These are phyloP conservation scores for Pilatotrama ljubarskyi DNA, from an alignment of 768 basidiomycete genomes.

Conservation along the genomic window DNA sequence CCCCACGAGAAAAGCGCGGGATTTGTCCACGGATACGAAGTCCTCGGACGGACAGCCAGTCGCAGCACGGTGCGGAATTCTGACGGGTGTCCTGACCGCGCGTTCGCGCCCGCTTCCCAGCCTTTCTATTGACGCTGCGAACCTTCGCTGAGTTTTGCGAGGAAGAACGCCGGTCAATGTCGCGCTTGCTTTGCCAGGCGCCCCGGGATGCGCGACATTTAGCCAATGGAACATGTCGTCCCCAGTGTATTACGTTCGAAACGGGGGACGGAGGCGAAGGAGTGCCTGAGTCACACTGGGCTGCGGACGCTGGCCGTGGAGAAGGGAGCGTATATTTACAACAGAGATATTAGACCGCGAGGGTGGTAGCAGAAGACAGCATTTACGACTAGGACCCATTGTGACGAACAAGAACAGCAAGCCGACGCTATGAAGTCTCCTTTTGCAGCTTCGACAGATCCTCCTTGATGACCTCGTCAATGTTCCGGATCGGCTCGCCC, in stretches of 20 bases:
- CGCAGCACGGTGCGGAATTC: constrained; percentile 5
- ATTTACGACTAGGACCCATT: constrained; percentile 11
- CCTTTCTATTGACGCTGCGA: constrained; percentile 9
- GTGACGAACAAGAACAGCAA: neutral
- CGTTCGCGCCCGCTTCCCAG: neutral
- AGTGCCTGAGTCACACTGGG: neutral
- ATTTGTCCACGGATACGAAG: neutral
- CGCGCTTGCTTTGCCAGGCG: neutral
- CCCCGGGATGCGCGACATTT: neutral
- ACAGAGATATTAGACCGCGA: constrained; percentile 15
- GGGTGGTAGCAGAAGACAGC: constrained; percentile 10
- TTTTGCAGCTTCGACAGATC: constrained; percentile 37
- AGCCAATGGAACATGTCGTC: neutral
- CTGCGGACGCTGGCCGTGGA: neutral
- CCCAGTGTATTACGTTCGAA: neutral
- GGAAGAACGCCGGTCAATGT: neutral
- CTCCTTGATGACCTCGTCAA: constrained; percentile 65
- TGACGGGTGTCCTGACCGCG: neutral
- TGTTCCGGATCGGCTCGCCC: constrained; percentile 75
- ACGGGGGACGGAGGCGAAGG: neutral
- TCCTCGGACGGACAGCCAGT: constrained; percentile 1
- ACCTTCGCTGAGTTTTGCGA: constrained; percentile 19
- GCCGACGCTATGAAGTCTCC: constrained; percentile 19
- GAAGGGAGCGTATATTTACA: constrained; percentile 19
- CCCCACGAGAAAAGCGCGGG: constrained; percentile 2